A percentile compares a stretch with the other conserved stretches of the same genome.
phyloP scores from a whole-genome alignment of 257 asterid species.

The Capsicum rhomboideum region DNA sequence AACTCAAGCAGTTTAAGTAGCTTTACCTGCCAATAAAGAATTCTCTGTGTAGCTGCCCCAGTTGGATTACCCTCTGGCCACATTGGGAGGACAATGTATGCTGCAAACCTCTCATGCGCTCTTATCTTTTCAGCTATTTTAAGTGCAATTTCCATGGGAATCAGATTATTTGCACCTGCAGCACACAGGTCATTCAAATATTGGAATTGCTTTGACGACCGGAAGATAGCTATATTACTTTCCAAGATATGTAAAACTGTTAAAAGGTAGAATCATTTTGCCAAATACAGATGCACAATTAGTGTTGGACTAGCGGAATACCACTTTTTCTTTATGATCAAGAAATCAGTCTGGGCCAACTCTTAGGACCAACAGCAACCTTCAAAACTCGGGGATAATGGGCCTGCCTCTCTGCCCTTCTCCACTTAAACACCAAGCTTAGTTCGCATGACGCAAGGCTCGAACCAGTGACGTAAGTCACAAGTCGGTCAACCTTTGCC shows the following conservation, averaged over 20 bases:
- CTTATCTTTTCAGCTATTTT: conserved; percentile 82
- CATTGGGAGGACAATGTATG: conserved; percentile 87
- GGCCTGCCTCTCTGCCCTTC: not conserved
- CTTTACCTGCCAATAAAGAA: conserved; percentile 95
- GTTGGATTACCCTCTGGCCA: conserved; percentile 99
- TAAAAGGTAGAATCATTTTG: not conserved
- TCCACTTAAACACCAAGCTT: not conserved
- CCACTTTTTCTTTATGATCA: not conserved
- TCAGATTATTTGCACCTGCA: conserved; percentile 91
- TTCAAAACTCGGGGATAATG: not conserved
- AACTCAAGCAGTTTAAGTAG: not conserved
- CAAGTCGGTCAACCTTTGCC: not conserved
- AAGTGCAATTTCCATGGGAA: conserved; percentile 91
- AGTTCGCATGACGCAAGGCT: not conserved
- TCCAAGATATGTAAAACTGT: not conserved
- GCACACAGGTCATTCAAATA: not conserved
- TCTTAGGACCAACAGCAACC: not conserved
- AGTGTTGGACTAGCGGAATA: not conserved
- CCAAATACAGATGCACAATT: not conserved
- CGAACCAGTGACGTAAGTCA: not conserved
- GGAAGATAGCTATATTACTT: not conserved
- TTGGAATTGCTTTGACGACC: not conserved
- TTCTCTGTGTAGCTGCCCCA: conserved; percentile 89
- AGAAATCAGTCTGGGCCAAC: not conserved
- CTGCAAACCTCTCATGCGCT: conserved; percentile 88